A percentile compares a stretch with the other conserved stretches of the same genome.
Conservation (phyloP, 2,329 filamentous ascomycete genomes). For the Cladophialophora exuberans region DNA sequence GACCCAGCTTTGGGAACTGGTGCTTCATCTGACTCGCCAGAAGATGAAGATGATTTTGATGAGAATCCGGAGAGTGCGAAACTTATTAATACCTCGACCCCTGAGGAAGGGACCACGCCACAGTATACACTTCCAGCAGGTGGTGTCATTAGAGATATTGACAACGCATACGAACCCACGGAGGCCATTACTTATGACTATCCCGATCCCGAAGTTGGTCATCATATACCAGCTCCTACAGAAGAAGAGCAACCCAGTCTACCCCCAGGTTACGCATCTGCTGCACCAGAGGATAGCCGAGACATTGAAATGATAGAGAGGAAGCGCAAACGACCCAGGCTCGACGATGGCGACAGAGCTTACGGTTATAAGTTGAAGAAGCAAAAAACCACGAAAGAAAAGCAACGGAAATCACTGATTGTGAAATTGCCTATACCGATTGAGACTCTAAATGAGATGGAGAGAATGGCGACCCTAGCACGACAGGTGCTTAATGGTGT, state of each 20-base stretch:
- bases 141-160: constrained; percentile 35
- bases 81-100: constrained; percentile 10
- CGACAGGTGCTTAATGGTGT: constrained; percentile 26
- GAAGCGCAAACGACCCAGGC: constrained; percentile 34
- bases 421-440: constrained; percentile 34
- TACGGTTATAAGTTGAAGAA: constrained; percentile 26
- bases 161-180: constrained; percentile 38
- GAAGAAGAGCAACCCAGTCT: constrained; percentile 24
- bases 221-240: constrained; percentile 4
- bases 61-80: constrained; percentile 32
- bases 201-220: constrained; percentile 33
- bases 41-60: constrained; percentile 31
- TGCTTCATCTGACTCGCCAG: constrained; percentile 7
- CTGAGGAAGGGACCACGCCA: constrained; percentile 9
- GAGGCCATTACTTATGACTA: constrained; percentile 42
- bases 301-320: constrained; percentile 32
- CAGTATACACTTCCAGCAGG: constrained; percentile 36
- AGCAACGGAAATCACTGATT: constrained; percentile 31
- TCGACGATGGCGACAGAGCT: constrained; percentile 32
- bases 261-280: constrained; percentile 19
- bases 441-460: constrained; percentile 30
- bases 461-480: constrained; percentile 20
- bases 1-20: constrained; percentile 43
- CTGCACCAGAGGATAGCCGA: constrained; percentile 15
- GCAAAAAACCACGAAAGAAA: constrained; percentile 13